Conservation (phyloP, 179 eudicot genomes). For the Nepenthes alata region DNA sequence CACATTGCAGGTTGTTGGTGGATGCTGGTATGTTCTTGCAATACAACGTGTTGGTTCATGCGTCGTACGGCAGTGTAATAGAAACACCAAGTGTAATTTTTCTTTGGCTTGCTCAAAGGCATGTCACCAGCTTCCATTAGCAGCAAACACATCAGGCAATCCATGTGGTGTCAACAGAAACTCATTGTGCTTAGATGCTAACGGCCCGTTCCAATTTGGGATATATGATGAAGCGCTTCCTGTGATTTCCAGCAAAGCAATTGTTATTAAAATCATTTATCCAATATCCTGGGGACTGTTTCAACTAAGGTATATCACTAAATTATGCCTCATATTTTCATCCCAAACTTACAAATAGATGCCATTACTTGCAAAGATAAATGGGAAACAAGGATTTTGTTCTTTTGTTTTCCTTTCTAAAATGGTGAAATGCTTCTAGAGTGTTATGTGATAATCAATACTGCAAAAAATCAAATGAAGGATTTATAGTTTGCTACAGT, state of each 20-base stretch:
- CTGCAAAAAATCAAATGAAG: too few species aligned
- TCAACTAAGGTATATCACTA: slow-evolving; percentile 50
- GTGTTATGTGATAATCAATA: too few species aligned
- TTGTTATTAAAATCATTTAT: slow-evolving; percentile 56
- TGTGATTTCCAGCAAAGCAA: slow-evolving; percentile 57
- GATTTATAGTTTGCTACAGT: not conserved
- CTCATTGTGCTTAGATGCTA: slow-evolving; percentile 48
- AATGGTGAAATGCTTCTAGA: too few species aligned
- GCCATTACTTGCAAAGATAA: not conserved
- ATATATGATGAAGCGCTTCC: slow-evolving; percentile 68
- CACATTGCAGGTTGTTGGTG: slow-evolving; percentile 60
- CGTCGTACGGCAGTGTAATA: slow-evolving; percentile 47
- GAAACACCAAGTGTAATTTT: slow-evolving; percentile 25
- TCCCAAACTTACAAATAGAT: not conserved
- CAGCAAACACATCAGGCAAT: slow-evolving; percentile 11
- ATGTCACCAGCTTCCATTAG: slow-evolving; percentile 37
- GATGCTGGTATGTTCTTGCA: slow-evolving; percentile 86
- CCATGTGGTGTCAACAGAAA: slow-evolving; percentile 23
- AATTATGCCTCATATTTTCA: not conserved
- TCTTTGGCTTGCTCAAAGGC: slow-evolving; percentile 56
- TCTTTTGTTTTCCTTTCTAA: too few species aligned
- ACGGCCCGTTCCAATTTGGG: slow-evolving; percentile 59
- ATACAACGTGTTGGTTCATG: slow-evolving; percentile 73
- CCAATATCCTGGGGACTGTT: slow-evolving; percentile 87
- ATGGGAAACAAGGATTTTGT: too few species aligned